These are phyloP conservation scores for Ophiostoma novo-ulmi DNA, from an alignment of 2,329 filamentous ascomycete species.

Conservation along the genomic window DNA sequence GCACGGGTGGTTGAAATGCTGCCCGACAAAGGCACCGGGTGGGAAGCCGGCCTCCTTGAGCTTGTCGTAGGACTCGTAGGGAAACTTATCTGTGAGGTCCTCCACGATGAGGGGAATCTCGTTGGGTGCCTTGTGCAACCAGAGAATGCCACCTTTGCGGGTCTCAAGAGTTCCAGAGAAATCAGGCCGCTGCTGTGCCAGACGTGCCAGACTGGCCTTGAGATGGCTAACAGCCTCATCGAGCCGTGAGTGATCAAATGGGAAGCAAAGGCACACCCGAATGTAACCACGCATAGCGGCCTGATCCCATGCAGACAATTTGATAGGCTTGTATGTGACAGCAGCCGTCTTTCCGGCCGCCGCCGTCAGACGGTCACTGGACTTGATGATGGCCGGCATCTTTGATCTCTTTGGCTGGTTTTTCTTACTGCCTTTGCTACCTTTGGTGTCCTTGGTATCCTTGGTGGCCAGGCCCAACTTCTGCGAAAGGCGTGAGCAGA, in stretches of 20 bases:
- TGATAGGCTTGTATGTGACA: background rate
- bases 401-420: background rate
- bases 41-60: constrained; percentile 33
- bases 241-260: constrained; percentile 21
- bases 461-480: background rate
- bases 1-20: constrained; percentile 27
- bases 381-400: background rate
- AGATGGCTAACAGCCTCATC: constrained; percentile 26
- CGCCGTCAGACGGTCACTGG: background rate
- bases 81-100: constrained; percentile 28
- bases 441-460: background rate
- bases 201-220: constrained; percentile 24
- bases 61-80: constrained; percentile 30
- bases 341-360: background rate
- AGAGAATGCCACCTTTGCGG: constrained; percentile 26
- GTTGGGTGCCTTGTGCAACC: constrained; percentile 26
- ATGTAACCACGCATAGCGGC: constrained; percentile 27
- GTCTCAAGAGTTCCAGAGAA: constrained; percentile 32
- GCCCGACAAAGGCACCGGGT: constrained; percentile 32
- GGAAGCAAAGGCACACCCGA: constrained; percentile 30
- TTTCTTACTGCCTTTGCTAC: background rate
- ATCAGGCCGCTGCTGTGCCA: constrained; percentile 30
- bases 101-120: constrained; percentile 29
- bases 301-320: constrained; percentile 27
- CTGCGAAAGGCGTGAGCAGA: background rate